Evolutionary conservation across 371 early-diverging fungal genomes (phyloP), one percentile per base, ranked within the genome.

Genomic region (Mucor ambiguus): DNA sequence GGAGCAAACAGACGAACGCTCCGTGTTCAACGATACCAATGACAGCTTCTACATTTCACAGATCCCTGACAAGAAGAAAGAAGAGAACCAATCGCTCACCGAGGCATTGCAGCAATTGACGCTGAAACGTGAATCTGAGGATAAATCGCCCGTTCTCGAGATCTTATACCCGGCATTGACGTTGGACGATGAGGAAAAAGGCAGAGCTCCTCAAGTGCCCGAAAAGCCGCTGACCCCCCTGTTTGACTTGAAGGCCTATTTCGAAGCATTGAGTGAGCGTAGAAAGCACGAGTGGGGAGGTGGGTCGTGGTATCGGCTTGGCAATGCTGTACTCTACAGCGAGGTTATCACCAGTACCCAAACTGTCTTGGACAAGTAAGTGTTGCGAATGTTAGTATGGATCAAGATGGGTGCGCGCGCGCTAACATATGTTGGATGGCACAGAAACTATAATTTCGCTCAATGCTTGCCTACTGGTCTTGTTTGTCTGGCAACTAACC

Each of bases 291-390:
- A 71, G 49, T 66, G 69, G 68, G 71, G 66, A 66, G 65, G 64
- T 6, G 69, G 66, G 28, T 54, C 65, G 8, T 67, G 69, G 68
- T 71, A 69, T 61, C 79, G 75, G n/a, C 86, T 89, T 66, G 96
- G 96, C 22, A 85, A 85, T 37, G 78, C 74, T 22, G 59, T 95
- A 1, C 67, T 95, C 64, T 95, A 93, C 72, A 85, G 90, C 2
- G 83, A 92, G 55, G 85, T 89, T 0, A 80, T 93, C 0, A 82
- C 87, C 7, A 94, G 95, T 14, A 97, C 96, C 1, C 97, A 97
- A 75, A 94, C 95, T 8, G 74, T 96, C 52, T 72, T 96, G 35
- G 95, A 95, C 68, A 93, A 90, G 82, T 87, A 79, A 66, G 67
- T 46, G 37, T 8, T 41, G 9, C 18, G 22, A 46, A 12, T 18